Evolutionary conservation across 1,284 basidiomycete species (phyloP).

Genomic region (Leccinum colubrinum): DNA sequence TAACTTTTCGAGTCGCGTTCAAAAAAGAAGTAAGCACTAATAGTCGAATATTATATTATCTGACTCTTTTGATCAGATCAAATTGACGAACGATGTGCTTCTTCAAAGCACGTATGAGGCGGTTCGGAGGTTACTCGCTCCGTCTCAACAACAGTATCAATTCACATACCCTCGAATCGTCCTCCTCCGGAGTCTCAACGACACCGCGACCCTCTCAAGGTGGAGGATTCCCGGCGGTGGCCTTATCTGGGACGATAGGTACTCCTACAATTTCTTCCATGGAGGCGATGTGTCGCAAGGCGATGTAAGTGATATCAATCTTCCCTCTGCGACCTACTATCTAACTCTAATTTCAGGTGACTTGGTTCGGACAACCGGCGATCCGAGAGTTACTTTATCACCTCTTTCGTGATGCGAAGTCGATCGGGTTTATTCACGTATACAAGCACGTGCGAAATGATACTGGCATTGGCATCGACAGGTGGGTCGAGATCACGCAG

Average conservation of each 20-base stretch:
- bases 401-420: not conserved
- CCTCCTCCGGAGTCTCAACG: not conserved
- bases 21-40: too few relatives aligned
- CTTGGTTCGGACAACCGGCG: not conserved
- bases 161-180: not conserved
- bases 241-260: not conserved
- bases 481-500: not conserved
- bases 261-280: not conserved
- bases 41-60: too few relatives aligned
- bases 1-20: too few relatives aligned
- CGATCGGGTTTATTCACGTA: not conserved
- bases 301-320: not conserved
- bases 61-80: not conserved
- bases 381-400: not conserved
- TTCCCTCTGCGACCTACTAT: not conserved
- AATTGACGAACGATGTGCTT: not conserved
- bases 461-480: not conserved
- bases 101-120: not conserved
- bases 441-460: not conserved
- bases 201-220: not conserved
- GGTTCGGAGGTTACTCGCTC: not conserved
- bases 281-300: not conserved
- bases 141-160: not conserved
- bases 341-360: not conserved
- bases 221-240: not conserved